Evolutionary conservation across 805 yeast genomes (phyloP), one percentile per base, ranked within the genome.

Genomic region (Saccharomycopsis lassenensis): DNA sequence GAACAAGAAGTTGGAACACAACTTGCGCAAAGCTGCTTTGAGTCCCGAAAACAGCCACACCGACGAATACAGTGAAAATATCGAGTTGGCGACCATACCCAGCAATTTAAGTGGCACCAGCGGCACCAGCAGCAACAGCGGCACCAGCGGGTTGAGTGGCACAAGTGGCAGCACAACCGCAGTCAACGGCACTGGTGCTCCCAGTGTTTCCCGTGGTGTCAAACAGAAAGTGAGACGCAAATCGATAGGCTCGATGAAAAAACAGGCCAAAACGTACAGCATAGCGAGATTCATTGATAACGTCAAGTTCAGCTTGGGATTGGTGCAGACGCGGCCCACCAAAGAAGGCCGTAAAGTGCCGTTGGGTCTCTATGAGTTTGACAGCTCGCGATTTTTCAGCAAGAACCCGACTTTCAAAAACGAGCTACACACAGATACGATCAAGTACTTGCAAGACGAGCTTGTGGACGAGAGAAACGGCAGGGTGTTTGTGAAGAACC

Each of bases 401-500:
- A 10, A 10, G 3, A 40, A 40, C 18, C 35, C 35, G 5, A 17
- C 10, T 8, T 40, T 33, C 25, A 5, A 29, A 1, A 32, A 27
- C 14, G 33, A 30, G 3, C 21, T 36, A 15, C 10, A 34, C 4
- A 23, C 20, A 14, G 27, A 35, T 3, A 19, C 15, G 31, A 21
- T 8, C 8, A 12, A 28, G 19, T 19, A 22, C 5, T 16, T 40
- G 10, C n/a, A n/a, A n/a, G n/a, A n/a, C n/a, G n/a, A n/a, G n/a
- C 26, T 40, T 19, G 35, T 36, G 3, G 44, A 40, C 31, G 44
- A 40, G 22, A 22, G 46, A 24, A 39, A 24, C n/a, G 18, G 29
- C 4, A 28, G 39, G 20, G 35, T 41, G 2, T 89, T 79, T 54
- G 49, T 67, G 37, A 55, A 67, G 40, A 91, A 91, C 55, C 48